phyloP scores from a whole-genome alignment of 129 eudicot genomes.

The Flaveria brownii region DNA sequence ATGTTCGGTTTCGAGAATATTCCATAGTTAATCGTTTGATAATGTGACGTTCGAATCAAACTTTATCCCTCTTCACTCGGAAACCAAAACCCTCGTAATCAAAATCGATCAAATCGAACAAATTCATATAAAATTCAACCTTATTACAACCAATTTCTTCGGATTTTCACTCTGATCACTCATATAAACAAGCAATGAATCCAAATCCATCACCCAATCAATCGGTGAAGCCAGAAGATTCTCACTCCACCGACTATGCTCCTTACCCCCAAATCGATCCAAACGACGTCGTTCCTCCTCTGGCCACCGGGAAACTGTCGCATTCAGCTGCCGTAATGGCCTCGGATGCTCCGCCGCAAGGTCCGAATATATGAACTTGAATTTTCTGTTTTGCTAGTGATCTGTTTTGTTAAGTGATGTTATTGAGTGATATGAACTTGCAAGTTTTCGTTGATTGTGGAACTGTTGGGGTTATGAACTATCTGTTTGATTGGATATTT shows the following conservation, averaged over 20 bases:
- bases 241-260: slow-evolving; percentile 66
- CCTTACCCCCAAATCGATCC: slow-evolving; percentile 83
- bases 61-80: slow-evolving; percentile 16
- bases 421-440: background rate
- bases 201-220: slow-evolving; percentile 23
- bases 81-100: slow-evolving; percentile 29
- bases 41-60: slow-evolving; percentile 29
- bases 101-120: background rate
- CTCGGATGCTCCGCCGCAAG: slow-evolving; percentile 32
- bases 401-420: background rate
- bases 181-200: slow-evolving; percentile 25
- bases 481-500: slow-evolving; percentile 23
- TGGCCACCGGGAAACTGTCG: slow-evolving; percentile 32
- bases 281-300: slow-evolving; percentile 65
- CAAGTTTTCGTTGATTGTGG: background rate
- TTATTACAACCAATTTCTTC: slow-evolving; percentile 5
- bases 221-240: slow-evolving; percentile 3
- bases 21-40: background rate
- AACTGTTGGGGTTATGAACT: background rate
- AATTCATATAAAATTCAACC: slow-evolving; percentile 9
- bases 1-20: background rate
- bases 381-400: background rate
- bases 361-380: slow-evolving; percentile 17
- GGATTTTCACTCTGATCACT: background rate
- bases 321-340: slow-evolving; percentile 39